Evolutionary conservation across 2,329 filamentous ascomycete genomes (phyloP), one percentile per base, ranked within the genome.

Genomic region (Venturia effusa): DNA sequence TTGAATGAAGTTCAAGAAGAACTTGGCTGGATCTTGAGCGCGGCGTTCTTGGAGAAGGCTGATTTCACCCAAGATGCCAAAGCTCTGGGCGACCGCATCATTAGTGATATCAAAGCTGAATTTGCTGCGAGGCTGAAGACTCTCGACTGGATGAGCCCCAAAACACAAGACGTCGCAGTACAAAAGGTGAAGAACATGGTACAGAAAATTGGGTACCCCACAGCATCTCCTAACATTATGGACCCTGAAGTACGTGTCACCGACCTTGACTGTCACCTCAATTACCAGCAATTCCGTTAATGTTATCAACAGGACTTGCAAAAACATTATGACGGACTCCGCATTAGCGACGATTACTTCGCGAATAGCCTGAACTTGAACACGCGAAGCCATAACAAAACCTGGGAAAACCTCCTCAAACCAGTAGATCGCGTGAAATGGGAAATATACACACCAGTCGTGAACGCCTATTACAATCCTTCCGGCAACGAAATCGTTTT

Each of bases 151-250:
- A 88, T 88, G 81, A 83, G 84, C 54, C 75, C 83, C 1, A 78
- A 82, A 51, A 83, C 86, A 30, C 81, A 82, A 54, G 76, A 81
- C 61, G 76, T 84, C 6, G 85, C 85, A 1, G 82, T 84, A 48
- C 76, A 85, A 62, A 89, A 89, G 71, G 82, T 89, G 2, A 78
- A 84, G 66, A 85, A 87, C 64, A 88, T 89, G 66, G 75, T 83
- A n/a, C 84, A 87, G 67, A 88, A 88, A 70, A 86, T 89, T 62
- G 86, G 86, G 1, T 88, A 87, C 69, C 85, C 86, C 1, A 84
- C 59, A 10, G 59, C 59, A 22, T 60, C 59, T 43, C 59, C 59
- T 81, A 2, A 81, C 68, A 17, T 60, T 37, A 4, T 60, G 8
- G 59, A 60, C 24, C 59, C 59, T n/a, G 24, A 10, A 5, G 59